These are phyloP conservation scores for Puccinia hordei DNA, from an alignment of 1,284 basidiomycete species.

Conservation along the genomic window DNA sequence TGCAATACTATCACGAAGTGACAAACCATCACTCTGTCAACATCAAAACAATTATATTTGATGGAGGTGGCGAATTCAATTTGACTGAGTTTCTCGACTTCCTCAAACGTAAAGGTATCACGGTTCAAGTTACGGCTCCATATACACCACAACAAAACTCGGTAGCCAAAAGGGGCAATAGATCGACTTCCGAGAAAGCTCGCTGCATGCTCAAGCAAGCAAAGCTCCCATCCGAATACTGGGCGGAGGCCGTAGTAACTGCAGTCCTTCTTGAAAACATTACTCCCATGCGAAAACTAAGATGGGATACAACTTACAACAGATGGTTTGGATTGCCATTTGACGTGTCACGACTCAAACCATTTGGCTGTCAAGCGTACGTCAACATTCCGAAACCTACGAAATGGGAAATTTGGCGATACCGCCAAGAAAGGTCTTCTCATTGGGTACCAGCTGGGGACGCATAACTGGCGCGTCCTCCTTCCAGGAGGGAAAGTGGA, in stretches of 20 bases:
- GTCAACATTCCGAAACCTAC: neutral
- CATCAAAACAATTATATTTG: neutral
- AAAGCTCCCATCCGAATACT: neutral
- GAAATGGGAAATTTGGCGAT: slow-evolving; percentile 7
- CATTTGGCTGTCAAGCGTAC: slow-evolving; percentile 15
- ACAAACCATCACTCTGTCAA: neutral
- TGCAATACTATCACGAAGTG: neutral
- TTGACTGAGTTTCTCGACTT: no score
- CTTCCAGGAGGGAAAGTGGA: no score
- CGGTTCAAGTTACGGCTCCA: no score
- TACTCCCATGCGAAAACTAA: neutral
- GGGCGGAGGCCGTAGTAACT: neutral
- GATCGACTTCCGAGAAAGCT: neutral
- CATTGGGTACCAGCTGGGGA: neutral
- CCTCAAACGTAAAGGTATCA: no score
- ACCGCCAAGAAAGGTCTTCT: slow-evolving; percentile 6
- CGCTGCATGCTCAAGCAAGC: neutral
- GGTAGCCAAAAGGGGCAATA: slow-evolving; percentile 19
- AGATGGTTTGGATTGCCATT: neutral
- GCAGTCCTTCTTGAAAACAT: slow-evolving; percentile 4
- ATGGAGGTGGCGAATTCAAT: no score
- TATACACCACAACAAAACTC: no score
- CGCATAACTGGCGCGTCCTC: slow-evolving; percentile 3
- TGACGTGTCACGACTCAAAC: neutral
- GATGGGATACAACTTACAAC: neutral